These are phyloP conservation scores for Apocynum venetum DNA, from an alignment of 257 asterid species.

Conservation along the genomic window DNA sequence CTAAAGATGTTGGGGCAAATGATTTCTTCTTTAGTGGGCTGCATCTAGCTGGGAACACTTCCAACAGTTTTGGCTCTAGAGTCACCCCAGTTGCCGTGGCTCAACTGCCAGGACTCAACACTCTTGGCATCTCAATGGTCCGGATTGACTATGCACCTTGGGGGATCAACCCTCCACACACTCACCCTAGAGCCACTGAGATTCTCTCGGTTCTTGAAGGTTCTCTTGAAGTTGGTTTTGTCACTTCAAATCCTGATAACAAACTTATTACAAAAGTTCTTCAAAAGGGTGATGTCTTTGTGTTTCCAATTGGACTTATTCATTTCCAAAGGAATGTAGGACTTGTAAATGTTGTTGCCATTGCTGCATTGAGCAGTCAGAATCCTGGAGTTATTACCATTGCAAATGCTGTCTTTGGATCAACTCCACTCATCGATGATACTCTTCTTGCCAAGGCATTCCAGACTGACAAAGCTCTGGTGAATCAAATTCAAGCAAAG, in stretches of 20 bases:
- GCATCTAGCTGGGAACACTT: not conserved
- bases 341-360: not conserved
- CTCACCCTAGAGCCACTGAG: conserved; percentile 3
- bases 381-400: not conserved
- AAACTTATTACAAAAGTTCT: not conserved
- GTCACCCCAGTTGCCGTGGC: not conserved
- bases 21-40: conserved; percentile 3
- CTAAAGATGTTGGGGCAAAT: not conserved
- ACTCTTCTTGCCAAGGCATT: not conserved
- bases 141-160: not conserved
- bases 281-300: not conserved
- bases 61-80: not conserved
- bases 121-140: not conserved
- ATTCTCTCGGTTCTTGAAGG: not conserved
- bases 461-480: not conserved
- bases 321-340: conserved; percentile 1
- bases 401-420: not conserved
- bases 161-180: conserved; percentile 8
- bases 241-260: not conserved
- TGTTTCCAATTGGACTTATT: not conserved
- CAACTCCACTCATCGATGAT: not conserved
- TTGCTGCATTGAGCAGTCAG: conserved; percentile 4
- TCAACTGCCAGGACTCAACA: not conserved
- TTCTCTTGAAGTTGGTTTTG: not conserved
- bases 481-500: not conserved